Evolutionary conservation across 2,329 filamentous ascomycete genomes (phyloP).

Genomic region (Calonectria ilicicola): DNA sequence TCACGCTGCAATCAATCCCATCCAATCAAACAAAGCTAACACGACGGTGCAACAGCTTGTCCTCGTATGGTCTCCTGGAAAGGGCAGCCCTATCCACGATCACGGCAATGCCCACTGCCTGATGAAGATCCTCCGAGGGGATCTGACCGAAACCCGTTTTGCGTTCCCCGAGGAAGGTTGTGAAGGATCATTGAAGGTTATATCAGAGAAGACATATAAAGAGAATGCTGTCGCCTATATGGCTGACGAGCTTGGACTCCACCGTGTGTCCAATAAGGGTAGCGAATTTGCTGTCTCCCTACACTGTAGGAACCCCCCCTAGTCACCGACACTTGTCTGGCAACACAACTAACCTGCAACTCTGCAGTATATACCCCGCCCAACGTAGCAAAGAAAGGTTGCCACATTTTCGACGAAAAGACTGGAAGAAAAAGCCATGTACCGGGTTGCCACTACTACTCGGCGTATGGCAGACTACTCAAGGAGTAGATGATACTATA

Average conservation of each 20-base stretch:
- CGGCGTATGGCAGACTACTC: slow-evolving; percentile 66
- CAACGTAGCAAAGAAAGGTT: slow-evolving; percentile 86
- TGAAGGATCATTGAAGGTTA: slow-evolving; percentile 70
- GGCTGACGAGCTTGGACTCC: slow-evolving; percentile 88
- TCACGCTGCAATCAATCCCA: slow-evolving; percentile 29
- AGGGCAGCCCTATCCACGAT: slow-evolving; percentile 88
- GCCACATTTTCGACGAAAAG: slow-evolving; percentile 81
- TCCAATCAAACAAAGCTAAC: slow-evolving; percentile 30
- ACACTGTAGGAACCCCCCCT: slow-evolving; percentile 67
- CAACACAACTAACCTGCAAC: slow-evolving; percentile 44
- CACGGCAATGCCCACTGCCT: slow-evolving; percentile 90
- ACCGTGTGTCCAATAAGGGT: slow-evolving; percentile 83
- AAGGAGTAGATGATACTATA: slow-evolving; percentile 45
- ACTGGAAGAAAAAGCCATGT: slow-evolving; percentile 82
- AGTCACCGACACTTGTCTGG: slow-evolving; percentile 44
- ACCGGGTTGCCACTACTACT: slow-evolving; percentile 78
- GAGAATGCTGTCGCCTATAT: slow-evolving; percentile 89
- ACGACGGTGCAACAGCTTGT: slow-evolving; percentile 70
- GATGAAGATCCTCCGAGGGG: slow-evolving; percentile 88
- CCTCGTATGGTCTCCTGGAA: slow-evolving; percentile 89
- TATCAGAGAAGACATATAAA: slow-evolving; percentile 75
- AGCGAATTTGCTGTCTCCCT: slow-evolving; percentile 85
- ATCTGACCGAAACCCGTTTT: slow-evolving; percentile 85
- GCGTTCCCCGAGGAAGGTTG: slow-evolving; percentile 70
- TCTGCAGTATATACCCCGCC: slow-evolving; percentile 83